These are phyloP conservation scores for Skeletonema marinoi DNA, from an alignment of 108 stramenopile genomes.

Conservation along the genomic window DNA sequence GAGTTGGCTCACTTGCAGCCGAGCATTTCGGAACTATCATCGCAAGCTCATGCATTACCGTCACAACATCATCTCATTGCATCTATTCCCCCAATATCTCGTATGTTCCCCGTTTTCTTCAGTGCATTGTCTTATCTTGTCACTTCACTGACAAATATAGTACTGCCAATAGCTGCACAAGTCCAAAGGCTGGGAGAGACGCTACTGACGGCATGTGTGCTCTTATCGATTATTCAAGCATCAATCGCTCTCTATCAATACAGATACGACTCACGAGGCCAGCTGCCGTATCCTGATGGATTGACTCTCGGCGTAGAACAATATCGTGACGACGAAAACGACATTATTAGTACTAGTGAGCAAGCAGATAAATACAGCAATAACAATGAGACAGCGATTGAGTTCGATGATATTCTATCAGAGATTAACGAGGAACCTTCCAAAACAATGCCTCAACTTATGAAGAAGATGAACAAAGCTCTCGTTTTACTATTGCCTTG, in stretches of 20 bases:
- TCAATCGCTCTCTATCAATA: slow-evolving; percentile 63
- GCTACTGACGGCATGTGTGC: slow-evolving; percentile 41
- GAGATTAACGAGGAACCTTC: neutral
- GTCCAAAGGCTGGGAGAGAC: slow-evolving; percentile 49
- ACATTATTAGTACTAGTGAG: neutral
- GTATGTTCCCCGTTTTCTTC: slow-evolving; percentile 7
- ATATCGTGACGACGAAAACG: neutral
- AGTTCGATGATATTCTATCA: neutral
- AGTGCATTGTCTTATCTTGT: slow-evolving; percentile 6
- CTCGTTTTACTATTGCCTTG: slow-evolving; percentile 60
- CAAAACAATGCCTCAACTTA: slow-evolving; percentile 6
- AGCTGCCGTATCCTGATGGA: slow-evolving; percentile 62
- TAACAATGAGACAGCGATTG: neutral
- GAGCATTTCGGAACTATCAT: neutral
- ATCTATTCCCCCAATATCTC: neutral
- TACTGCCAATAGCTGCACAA: slow-evolving; percentile 12
- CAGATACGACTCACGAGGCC: slow-evolving; percentile 58
- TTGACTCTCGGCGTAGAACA: slow-evolving; percentile 54
- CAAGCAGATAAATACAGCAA: neutral
- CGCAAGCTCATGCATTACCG: slow-evolving; percentile 1
- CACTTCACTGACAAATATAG: slow-evolving; percentile 4
- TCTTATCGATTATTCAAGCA: slow-evolving; percentile 61
- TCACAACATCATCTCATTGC: neutral
- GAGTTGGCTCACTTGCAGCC: neutral
- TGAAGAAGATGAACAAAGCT: slow-evolving; percentile 55